Percentiles rank a stretch among this genome's conserved stretches.
These are phyloP conservation scores for Dactylellina leptospora DNA, from an alignment of 2,329 filamentous ascomycete species.

Conservation along the genomic window DNA sequence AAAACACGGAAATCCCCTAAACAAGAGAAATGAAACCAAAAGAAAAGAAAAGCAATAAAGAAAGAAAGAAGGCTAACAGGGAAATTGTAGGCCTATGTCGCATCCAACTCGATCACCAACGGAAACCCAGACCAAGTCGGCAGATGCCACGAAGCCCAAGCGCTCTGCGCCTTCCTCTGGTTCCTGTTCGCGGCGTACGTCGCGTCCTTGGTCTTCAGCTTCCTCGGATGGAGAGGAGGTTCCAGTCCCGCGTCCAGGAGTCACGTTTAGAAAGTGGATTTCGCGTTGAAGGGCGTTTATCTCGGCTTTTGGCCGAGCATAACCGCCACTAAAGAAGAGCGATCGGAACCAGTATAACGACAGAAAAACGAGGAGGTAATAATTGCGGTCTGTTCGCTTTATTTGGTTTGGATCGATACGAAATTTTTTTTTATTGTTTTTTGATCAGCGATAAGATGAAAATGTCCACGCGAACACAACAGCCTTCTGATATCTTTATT, in stretches of 20 bases:
- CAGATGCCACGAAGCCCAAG: conserved; percentile 65
- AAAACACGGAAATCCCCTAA: conserved; percentile 3
- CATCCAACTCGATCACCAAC: conserved; percentile 47
- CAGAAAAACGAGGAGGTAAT: conserved; percentile 21
- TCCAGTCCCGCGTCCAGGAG: conserved; percentile 59
- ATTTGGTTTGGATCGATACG: no score
- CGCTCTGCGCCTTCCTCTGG: conserved; percentile 65
- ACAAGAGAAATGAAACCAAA: neutral
- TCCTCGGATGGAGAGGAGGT: conserved; percentile 60
- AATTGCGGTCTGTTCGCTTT: neutral
- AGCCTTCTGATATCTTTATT: no score
- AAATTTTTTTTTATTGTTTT: no score
- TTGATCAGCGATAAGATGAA: no score
- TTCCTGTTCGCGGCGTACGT: conserved; percentile 64
- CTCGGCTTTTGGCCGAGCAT: conserved; percentile 19
- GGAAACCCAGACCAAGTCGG: conserved; percentile 18
- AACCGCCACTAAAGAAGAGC: no score
- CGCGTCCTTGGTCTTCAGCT: conserved; percentile 57
- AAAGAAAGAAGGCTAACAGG: neutral
- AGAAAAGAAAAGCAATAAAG: neutral
- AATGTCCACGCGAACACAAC: no score
- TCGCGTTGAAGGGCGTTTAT: conserved; percentile 28
- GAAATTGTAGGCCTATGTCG: conserved; percentile 60
- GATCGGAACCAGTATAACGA: no score
- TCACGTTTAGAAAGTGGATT: conserved; percentile 55